These are phyloP conservation scores for Botryotinia globosa DNA, from an alignment of 2,329 filamentous ascomycete species.

Conservation along the genomic window DNA sequence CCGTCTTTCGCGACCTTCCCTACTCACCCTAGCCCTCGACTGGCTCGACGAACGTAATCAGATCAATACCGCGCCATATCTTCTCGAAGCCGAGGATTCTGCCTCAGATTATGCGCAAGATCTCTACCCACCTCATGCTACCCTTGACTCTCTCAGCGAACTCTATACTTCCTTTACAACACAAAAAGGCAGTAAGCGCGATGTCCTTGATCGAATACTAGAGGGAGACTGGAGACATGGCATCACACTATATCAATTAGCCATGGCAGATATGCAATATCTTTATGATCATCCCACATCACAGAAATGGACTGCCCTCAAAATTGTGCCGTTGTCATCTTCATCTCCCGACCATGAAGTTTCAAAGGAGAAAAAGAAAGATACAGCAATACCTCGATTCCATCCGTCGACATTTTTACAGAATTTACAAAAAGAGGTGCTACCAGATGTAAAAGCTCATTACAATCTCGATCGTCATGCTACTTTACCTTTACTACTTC, in stretches of 20 bases:
- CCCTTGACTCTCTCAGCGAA: conserved; percentile 63
- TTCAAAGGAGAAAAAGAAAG: conserved; percentile 40
- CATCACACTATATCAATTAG: conserved; percentile 62
- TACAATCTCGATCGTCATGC: conserved; percentile 75
- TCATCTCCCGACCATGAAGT: conserved; percentile 7
- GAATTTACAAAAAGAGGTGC: conserved; percentile 69
- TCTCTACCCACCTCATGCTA: conserved; percentile 65
- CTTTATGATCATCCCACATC: conserved; percentile 63
- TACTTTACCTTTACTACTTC: conserved; percentile 64
- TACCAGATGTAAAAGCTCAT: conserved; percentile 79
- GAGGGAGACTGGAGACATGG: conserved; percentile 69
- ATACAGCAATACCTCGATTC: conserved; percentile 63
- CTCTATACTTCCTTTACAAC: conserved; percentile 60
- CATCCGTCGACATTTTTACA: conserved; percentile 78
- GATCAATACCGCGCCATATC: conserved; percentile 57
- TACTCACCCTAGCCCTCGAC: conserved; percentile 69
- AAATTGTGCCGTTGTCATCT: conserved; percentile 51
- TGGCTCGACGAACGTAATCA: conserved; percentile 72
- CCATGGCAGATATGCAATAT: conserved; percentile 66
- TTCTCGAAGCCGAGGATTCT: conserved; percentile 45
- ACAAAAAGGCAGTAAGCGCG: conserved; percentile 59
- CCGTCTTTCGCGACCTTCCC: conserved; percentile 67
- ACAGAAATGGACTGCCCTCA: conserved; percentile 63
- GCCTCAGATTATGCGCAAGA: conserved; percentile 58
- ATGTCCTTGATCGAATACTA: conserved; percentile 60